Evolutionary conservation across 352 stramenopile species (phyloP).

Genomic region (Phytophthora ramorum): DNA sequence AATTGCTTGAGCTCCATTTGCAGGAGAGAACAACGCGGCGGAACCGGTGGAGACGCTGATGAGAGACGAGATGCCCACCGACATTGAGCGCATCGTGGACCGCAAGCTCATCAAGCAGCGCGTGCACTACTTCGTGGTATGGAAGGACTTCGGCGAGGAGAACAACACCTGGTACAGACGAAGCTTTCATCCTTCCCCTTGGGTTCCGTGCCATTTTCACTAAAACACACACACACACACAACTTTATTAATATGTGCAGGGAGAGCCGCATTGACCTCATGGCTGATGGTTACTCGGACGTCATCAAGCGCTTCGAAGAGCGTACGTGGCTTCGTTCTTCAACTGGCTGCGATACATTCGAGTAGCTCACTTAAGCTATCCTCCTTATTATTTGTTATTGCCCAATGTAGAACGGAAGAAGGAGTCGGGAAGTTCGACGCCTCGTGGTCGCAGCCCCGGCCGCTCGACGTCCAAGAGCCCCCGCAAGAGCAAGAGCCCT

Average conservation of each 20-base stretch:
- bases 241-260: constrained; percentile 28
- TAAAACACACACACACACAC: background rate
- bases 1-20: constrained; percentile 21
- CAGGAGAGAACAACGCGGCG: constrained; percentile 12
- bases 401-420: constrained; percentile 54
- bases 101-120: constrained; percentile 80
- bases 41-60: background rate
- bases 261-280: constrained; percentile 86
- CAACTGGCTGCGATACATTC: background rate
- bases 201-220: constrained; percentile 3
- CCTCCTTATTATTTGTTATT: constrained; percentile 9
- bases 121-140: constrained; percentile 87
- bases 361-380: background rate
- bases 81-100: constrained; percentile 86
- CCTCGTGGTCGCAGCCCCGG: constrained; percentile 55
- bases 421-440: constrained; percentile 43
- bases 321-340: constrained; percentile 32
- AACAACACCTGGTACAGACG: constrained; percentile 80
- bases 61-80: constrained; percentile 48
- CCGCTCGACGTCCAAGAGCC: constrained; percentile 39
- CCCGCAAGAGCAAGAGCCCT: constrained; percentile 46
- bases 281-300: constrained; percentile 74
- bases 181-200: background rate
- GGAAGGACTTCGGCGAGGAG: constrained; percentile 80
- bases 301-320: constrained; percentile 81